A percentile compares a stretch with the other conserved stretches of the same genome.
Conservation (phyloP, 2,329 filamentous ascomycete species). For the Aureobasidium subglaciale region DNA sequence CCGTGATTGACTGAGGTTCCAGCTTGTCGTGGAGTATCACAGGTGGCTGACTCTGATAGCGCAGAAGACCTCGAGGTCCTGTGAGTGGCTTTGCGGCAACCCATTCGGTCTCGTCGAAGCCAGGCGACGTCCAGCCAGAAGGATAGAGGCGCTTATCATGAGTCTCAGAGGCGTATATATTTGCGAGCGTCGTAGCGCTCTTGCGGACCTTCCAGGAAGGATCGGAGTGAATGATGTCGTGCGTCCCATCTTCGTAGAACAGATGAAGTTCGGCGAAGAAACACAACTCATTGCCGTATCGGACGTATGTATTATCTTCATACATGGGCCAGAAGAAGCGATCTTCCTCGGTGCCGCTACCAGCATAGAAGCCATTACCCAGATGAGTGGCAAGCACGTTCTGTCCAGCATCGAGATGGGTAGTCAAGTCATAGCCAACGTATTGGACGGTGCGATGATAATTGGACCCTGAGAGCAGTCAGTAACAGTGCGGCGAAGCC, state of each 20-base stretch:
- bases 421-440: slow-evolving; percentile 38
- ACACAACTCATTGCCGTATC: slow-evolving; percentile 35
- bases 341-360: slow-evolving; percentile 32
- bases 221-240: slow-evolving; percentile 32
- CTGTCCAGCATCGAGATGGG: slow-evolving; percentile 25
- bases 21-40: slow-evolving; percentile 33
- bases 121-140: slow-evolving; percentile 29
- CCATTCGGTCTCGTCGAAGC: slow-evolving; percentile 29
- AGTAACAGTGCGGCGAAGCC: background rate
- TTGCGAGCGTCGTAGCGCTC: slow-evolving; percentile 35
- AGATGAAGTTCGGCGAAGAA: slow-evolving; percentile 36
- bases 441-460: slow-evolving; percentile 38
- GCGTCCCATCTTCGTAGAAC: slow-evolving; percentile 32
- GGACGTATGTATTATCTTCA: slow-evolving; percentile 36
- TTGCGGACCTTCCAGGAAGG: slow-evolving; percentile 34
- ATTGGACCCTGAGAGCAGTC: slow-evolving; percentile 19
- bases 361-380: slow-evolving; percentile 42
- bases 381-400: slow-evolving; percentile 35
- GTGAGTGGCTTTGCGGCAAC: slow-evolving; percentile 32
- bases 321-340: slow-evolving; percentile 40
- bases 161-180: slow-evolving; percentile 36
- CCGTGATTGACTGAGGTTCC: slow-evolving; percentile 23
- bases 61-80: slow-evolving; percentile 33
- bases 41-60: slow-evolving; percentile 36
- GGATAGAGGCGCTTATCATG: slow-evolving; percentile 33